A percentile compares a stretch with the other conserved stretches of the same genome.
phyloP scores from a whole-genome alignment of 1,284 basidiomycete genomes.

The Coniophora puteana region DNA sequence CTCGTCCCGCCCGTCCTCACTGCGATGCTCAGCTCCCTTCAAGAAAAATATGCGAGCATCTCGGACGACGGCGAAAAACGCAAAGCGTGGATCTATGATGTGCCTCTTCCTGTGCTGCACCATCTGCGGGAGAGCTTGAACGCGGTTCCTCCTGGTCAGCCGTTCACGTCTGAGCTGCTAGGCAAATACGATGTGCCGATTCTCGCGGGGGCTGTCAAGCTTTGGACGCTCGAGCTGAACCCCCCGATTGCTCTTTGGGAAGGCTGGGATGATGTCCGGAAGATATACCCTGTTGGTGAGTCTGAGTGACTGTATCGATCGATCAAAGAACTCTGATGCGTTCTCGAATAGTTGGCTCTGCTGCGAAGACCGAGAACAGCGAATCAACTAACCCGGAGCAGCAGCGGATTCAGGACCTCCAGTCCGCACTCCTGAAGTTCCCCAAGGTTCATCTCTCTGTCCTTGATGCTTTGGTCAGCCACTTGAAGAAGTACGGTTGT shows the following conservation, averaged over 20 bases:
- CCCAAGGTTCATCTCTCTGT: constrained; percentile 82
- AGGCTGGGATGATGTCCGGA: constrained; percentile 86
- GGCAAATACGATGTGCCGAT: constrained; percentile 82
- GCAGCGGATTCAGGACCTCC: constrained; percentile 65
- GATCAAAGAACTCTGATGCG: constrained; percentile 8
- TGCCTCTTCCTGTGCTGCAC: constrained; percentile 79
- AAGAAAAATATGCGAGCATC: constrained; percentile 61
- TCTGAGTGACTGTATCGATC: constrained; percentile 5
- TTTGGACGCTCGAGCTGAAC: constrained; percentile 85
- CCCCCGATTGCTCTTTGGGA: constrained; percentile 82
- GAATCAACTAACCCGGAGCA: constrained; percentile 48
- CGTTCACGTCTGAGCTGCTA: constrained; percentile 64
- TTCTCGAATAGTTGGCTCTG: constrained; percentile 46
- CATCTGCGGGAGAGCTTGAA: constrained; percentile 83
- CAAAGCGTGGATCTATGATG: constrained; percentile 91
- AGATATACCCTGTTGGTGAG: constrained; percentile 68
- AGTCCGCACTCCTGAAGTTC: constrained; percentile 64
- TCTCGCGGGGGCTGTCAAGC: constrained; percentile 78
- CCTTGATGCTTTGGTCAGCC: constrained; percentile 76
- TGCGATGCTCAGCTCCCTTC: constrained; percentile 63
- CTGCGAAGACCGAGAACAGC: constrained; percentile 48
- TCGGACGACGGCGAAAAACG: constrained; percentile 76
- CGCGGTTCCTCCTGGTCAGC: constrained; percentile 58
- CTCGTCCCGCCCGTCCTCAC: constrained; percentile 72
- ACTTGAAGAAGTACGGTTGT: constrained; percentile 65